Base-by-base conservation (phyloP, 2,329 filamentous ascomycete genomes). In the Lachnellula cervina region DNA sequence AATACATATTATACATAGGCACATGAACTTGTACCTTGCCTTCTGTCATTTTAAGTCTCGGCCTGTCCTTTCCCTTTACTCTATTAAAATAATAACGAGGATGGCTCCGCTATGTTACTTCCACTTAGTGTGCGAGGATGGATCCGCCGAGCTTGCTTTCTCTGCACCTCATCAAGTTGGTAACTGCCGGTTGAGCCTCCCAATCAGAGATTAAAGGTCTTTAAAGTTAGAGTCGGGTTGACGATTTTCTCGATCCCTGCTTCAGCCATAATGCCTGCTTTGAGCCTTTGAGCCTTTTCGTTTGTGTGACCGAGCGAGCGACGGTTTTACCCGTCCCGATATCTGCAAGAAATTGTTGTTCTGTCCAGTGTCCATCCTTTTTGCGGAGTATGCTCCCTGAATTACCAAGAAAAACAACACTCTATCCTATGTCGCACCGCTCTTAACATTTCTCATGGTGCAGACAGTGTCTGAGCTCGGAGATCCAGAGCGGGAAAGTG, bases 211-310 rank as follows among this genome's bases (percentile, higher is more conserved):
- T 16, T 14, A 11, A 43, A 37, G 14, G 11, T 23, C 25, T 25
- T 43, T 14, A 35, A n/a, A 17, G 11, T 21, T 25, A 40, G 28
- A 46, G 6, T 21, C 25, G 5, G 28, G 17, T 9, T 21, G 21
- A 44, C 25, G 42, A 44, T 25, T 44, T 44, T 44, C n/a, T 21
- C 19, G 42, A 6, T 25, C 21, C 21, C 21, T 17, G 35, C 38
- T 46, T 52, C 34, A 47, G 19, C 40, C 51, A 54, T 25, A 44
- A 49, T 49, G 45, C 32, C 47, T 43, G 38, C 52, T 54, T 44
- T 54, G 46, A 50, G 52, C 52, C 52, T 54, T 44, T 54, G 46
- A 50, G 52, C 52, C 28, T 54, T 54, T 50, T 47, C 32, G 14
- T 42, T 35, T 54, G 19, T 43, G 21, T 40, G 7, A 34, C 16